phyloP scores from a whole-genome alignment of 495 filamentous ascomycete genomes.

The Penicillium daleae region DNA sequence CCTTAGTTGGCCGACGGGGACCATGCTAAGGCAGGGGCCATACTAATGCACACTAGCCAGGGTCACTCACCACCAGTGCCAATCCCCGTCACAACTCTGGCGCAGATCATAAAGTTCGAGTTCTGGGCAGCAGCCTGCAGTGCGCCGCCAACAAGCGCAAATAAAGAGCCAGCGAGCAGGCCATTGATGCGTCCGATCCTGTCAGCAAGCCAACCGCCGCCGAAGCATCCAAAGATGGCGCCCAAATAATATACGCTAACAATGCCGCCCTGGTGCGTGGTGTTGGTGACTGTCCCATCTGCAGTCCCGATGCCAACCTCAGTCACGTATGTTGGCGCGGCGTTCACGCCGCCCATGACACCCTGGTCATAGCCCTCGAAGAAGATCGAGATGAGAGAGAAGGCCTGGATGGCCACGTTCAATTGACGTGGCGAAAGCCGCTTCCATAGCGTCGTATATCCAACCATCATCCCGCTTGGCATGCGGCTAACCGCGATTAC shows the following conservation, averaged over 20 bases:
- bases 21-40: neutral
- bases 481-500: neutral
- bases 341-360: slow-evolving; percentile 56
- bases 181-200: slow-evolving; percentile 59
- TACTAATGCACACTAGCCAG: slow-evolving; percentile 14
- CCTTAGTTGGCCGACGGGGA: neutral
- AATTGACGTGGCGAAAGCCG: slow-evolving; percentile 45
- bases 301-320: slow-evolving; percentile 40
- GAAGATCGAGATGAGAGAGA: slow-evolving; percentile 56
- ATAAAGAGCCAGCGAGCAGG: slow-evolving; percentile 53
- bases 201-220: slow-evolving; percentile 56
- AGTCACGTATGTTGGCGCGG: slow-evolving; percentile 42
- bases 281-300: slow-evolving; percentile 43
- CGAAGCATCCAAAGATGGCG: slow-evolving; percentile 57
- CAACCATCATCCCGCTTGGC: slow-evolving; percentile 23
- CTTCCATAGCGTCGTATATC: slow-evolving; percentile 48
- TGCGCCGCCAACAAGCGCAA: slow-evolving; percentile 57
- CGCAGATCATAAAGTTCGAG: slow-evolving; percentile 58
- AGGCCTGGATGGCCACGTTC: slow-evolving; percentile 47
- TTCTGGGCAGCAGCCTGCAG: slow-evolving; percentile 55
- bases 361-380: slow-evolving; percentile 61
- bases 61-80: slow-evolving; percentile 50
- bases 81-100: slow-evolving; percentile 58
- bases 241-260: slow-evolving; percentile 60
- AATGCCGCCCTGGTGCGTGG: slow-evolving; percentile 50